A percentile compares a stretch with the other conserved stretches of the same genome.
Evolutionary conservation across 441 rosid species (phyloP).

Genomic region (Hura crepitans): DNA sequence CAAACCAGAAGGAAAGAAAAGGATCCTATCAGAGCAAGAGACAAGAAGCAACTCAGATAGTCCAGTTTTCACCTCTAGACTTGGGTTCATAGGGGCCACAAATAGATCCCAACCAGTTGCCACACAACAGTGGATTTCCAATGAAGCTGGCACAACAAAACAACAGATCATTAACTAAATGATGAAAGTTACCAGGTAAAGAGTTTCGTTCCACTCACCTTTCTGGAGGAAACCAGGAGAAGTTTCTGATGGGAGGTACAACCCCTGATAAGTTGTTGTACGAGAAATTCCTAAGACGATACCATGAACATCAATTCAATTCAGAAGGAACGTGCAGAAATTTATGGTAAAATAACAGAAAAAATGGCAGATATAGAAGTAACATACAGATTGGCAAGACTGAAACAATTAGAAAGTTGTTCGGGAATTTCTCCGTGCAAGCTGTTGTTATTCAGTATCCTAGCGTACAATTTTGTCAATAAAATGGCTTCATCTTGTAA

Average conservation of each 20-base stretch:
- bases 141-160: slow-evolving; percentile 44
- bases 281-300: slow-evolving; percentile 59
- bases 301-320: neutral
- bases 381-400: slow-evolving; percentile 59
- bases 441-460: slow-evolving; percentile 69
- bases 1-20: no score
- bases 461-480: slow-evolving; percentile 23
- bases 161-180: neutral
- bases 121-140: slow-evolving; percentile 76
- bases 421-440: slow-evolving; percentile 73
- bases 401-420: slow-evolving; percentile 75
- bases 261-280: slow-evolving; percentile 79
- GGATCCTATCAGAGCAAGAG: neutral
- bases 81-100: slow-evolving; percentile 53
- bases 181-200: neutral
- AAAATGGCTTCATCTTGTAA: neutral
- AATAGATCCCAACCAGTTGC: slow-evolving; percentile 76
- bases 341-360: neutral
- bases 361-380: neutral
- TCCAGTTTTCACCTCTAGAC: slow-evolving; percentile 44
- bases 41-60: neutral
- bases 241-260: slow-evolving; percentile 57
- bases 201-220: slow-evolving; percentile 38
- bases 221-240: slow-evolving; percentile 54
- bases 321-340: neutral